These are phyloP conservation scores for Capsaspora owczarzaki DNA, from an alignment of 78 protist genomes.

Conservation along the genomic window DNA sequence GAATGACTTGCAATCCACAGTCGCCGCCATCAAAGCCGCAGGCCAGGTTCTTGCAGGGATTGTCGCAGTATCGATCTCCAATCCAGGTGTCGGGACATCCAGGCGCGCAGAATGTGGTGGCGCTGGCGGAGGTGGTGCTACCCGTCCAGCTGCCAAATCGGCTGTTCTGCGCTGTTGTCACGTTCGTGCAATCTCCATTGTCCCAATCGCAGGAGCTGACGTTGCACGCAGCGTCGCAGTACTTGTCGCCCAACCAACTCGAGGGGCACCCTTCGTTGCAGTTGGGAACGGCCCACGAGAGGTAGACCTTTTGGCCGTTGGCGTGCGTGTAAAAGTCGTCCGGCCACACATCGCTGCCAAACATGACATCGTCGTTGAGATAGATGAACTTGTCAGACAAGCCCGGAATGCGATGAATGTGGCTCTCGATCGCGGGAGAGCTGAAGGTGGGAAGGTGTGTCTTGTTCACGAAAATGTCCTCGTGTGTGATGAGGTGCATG, in stretches of 20 bases:
- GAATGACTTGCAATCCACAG: constrained; percentile 49
- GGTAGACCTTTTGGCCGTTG: constrained; percentile 66
- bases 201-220: constrained; percentile 66
- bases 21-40: constrained; percentile 87
- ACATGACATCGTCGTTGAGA: constrained; percentile 91
- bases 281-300: constrained; percentile 86
- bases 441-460: constrained; percentile 89
- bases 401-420: constrained; percentile 88
- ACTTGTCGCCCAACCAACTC: constrained; percentile 85
- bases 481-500: constrained; percentile 65
- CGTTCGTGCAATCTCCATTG: constrained; percentile 70
- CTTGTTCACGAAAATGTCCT: constrained; percentile 46
- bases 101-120: constrained; percentile 31
- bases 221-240: constrained; percentile 87
- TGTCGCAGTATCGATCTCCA: constrained; percentile 89
- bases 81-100: constrained; percentile 89
- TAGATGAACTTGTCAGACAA: constrained; percentile 81
- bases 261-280: constrained; percentile 83
- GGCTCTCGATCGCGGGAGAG: constrained; percentile 90
- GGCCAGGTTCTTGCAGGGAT: constrained; percentile 13
- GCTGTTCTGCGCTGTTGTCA: neutral
- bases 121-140: neutral
- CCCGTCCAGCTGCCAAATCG: neutral
- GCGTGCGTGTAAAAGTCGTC: constrained; percentile 74
- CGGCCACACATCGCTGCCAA: constrained; percentile 74